These are phyloP conservation scores for Aspergillus thermomutatus DNA, from an alignment of 2,329 filamentous ascomycete species.

Conservation along the genomic window DNA sequence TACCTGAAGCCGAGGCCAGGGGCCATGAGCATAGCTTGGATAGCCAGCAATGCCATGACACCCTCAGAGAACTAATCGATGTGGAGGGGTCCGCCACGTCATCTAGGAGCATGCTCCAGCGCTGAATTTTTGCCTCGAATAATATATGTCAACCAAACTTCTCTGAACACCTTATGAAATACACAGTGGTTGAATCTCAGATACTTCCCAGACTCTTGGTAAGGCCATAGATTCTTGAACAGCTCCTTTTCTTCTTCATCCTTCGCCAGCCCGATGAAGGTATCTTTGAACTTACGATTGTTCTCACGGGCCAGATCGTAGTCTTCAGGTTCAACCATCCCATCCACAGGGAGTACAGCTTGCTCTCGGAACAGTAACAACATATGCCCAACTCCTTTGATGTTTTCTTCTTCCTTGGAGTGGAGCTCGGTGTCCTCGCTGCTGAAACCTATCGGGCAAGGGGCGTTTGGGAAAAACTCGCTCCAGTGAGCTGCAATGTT, in stretches of 20 bases:
- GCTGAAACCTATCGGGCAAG: slow-evolving; percentile 24
- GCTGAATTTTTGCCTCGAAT: no score
- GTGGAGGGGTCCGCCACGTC: no score
- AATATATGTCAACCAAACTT: no score
- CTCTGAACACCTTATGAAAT: no score
- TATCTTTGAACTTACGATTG: slow-evolving; percentile 19
- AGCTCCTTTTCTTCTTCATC: slow-evolving; percentile 22
- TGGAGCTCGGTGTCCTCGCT: slow-evolving; percentile 22
- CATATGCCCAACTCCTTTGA: slow-evolving; percentile 28
- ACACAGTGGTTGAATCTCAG: no score
- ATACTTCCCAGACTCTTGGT: slow-evolving; percentile 18
- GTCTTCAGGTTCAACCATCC: slow-evolving; percentile 31
- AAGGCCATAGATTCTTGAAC: slow-evolving; percentile 24
- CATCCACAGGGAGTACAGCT: slow-evolving; percentile 27
- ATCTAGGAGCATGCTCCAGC: no score
- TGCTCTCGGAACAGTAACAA: slow-evolving; percentile 26
- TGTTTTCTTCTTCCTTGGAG: slow-evolving; percentile 28
- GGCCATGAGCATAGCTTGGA: no score
- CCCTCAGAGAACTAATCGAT: no score
- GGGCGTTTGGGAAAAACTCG: slow-evolving; percentile 8
- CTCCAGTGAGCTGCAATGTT: slow-evolving; percentile 20
- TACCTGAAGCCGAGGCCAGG: no score
- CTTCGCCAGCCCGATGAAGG: slow-evolving; percentile 20
- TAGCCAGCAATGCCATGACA: no score
- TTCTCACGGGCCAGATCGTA: slow-evolving; percentile 17